Conservation (phyloP, 805 yeast species). For the Scheffersomyces spartinae region DNA sequence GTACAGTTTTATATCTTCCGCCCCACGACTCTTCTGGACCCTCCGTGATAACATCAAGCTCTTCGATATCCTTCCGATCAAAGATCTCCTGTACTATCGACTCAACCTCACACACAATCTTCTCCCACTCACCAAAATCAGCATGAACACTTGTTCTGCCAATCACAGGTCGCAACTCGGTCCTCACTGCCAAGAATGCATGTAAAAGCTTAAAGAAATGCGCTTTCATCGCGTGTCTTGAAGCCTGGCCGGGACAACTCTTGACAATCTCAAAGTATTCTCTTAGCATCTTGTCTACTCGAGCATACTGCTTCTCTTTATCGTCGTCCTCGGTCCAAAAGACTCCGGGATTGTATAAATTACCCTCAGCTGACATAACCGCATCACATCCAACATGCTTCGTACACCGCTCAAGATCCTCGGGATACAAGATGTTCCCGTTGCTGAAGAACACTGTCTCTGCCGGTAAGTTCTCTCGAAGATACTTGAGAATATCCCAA, state of each 20-base stretch:
- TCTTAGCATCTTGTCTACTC: slow-evolving; percentile 73
- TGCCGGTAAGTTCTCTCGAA: slow-evolving; percentile 64
- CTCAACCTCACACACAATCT: slow-evolving; percentile 56
- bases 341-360: slow-evolving; percentile 85
- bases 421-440: slow-evolving; percentile 88
- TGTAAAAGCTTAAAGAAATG: slow-evolving; percentile 82
- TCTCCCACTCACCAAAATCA: slow-evolving; percentile 31
- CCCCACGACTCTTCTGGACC: slow-evolving; percentile 64
- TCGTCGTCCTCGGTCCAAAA: slow-evolving; percentile 49
- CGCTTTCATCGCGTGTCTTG: slow-evolving; percentile 76
- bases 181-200: slow-evolving; percentile 66
- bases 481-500: slow-evolving; percentile 67
- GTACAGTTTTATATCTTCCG: slow-evolving; percentile 67
- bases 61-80: slow-evolving; percentile 37
- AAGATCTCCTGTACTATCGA: slow-evolving; percentile 46
- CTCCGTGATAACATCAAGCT: slow-evolving; percentile 40
- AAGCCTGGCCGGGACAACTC: slow-evolving; percentile 51
- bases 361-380: slow-evolving; percentile 97
- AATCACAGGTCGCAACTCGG: slow-evolving; percentile 65
- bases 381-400: slow-evolving; percentile 66
- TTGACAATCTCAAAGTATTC: slow-evolving; percentile 84
- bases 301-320: slow-evolving; percentile 59
- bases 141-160: slow-evolving; percentile 40
- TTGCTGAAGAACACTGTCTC: slow-evolving; percentile 88
- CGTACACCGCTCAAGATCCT: slow-evolving; percentile 64